These are phyloP conservation scores for Insectozyma bohioensis DNA, from an alignment of 1,139 yeast species.

Conservation along the genomic window DNA sequence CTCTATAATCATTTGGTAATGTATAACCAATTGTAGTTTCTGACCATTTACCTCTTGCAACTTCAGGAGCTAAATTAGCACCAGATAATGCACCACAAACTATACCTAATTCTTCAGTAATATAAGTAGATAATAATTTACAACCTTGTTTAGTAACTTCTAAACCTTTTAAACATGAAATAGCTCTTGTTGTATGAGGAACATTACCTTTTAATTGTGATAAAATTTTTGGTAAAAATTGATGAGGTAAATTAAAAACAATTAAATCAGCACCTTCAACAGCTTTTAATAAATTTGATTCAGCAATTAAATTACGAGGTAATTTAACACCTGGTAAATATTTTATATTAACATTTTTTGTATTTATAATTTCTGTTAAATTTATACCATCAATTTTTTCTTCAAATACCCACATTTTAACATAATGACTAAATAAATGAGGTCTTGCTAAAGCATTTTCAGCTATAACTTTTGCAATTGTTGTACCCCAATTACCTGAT, in stretches of 20 bases:
- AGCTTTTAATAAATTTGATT: slow-evolving; percentile 37
- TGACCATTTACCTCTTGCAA: slow-evolving; percentile 49
- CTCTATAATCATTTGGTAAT: slow-evolving; percentile 40
- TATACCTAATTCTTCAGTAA: slow-evolving; percentile 45
- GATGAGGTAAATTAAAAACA: slow-evolving; percentile 51
- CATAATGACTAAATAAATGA: slow-evolving; percentile 36
- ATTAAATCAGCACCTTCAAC: slow-evolving; percentile 45
- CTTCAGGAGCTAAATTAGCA: slow-evolving; percentile 50
- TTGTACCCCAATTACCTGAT: slow-evolving; percentile 53
- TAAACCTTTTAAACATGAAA: slow-evolving; percentile 50
- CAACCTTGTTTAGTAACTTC: slow-evolving; percentile 47
- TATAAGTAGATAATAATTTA: slow-evolving; percentile 43
- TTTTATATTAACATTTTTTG: slow-evolving; percentile 45
- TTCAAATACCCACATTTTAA: slow-evolving; percentile 51
- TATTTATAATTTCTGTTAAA: slow-evolving; percentile 45
- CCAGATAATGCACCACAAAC: slow-evolving; percentile 50
- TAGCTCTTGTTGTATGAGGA: slow-evolving; percentile 41
- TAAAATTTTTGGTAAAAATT: slow-evolving; percentile 42
- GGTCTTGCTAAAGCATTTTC: slow-evolving; percentile 45
- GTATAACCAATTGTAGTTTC: slow-evolving; percentile 50
- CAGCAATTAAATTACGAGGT: slow-evolving; percentile 44
- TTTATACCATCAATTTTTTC: slow-evolving; percentile 43
- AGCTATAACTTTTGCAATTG: slow-evolving; percentile 47
- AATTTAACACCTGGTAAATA: slow-evolving; percentile 46
- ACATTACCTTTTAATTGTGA: slow-evolving; percentile 39